Evolutionary conservation across 495 filamentous ascomycete species (phyloP).

Genomic region (Penicillium nucicola): DNA sequence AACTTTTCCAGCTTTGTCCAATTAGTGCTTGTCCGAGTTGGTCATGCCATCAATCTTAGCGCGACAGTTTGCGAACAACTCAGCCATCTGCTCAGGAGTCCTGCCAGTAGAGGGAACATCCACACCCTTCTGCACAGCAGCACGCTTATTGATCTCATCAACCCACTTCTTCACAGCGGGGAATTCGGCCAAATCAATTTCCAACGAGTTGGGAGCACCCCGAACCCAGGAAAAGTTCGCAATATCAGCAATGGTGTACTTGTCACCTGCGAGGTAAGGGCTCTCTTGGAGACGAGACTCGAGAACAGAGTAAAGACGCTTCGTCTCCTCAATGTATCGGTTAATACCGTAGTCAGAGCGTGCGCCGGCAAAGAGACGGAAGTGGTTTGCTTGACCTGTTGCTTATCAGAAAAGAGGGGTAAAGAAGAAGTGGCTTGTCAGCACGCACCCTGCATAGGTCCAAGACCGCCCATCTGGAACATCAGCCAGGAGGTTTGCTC

Average conservation of each 20-base stretch:
- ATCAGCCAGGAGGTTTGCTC: constrained; percentile 46
- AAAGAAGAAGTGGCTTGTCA: neutral
- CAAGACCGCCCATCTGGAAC: constrained; percentile 41
- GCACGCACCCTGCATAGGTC: constrained; percentile 36
- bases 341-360: constrained; percentile 43
- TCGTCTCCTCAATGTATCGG: constrained; percentile 36
- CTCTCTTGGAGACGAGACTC: constrained; percentile 40
- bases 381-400: constrained; percentile 42
- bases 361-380: constrained; percentile 32
- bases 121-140: constrained; percentile 29
- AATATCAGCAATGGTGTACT: constrained; percentile 44
- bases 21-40: constrained; percentile 30
- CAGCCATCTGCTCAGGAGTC: constrained; percentile 27
- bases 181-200: constrained; percentile 35
- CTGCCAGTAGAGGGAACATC: constrained; percentile 18
- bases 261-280: constrained; percentile 38
- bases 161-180: constrained; percentile 33
- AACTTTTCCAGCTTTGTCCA: too few species aligned
- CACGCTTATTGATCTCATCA: constrained; percentile 27
- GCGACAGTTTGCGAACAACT: constrained; percentile 24
- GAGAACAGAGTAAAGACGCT: constrained; percentile 39
- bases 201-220: constrained; percentile 14
- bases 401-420: neutral
- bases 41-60: constrained; percentile 27
- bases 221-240: constrained; percentile 37